phyloP scores from a whole-genome alignment of 2,329 filamentous ascomycete species.

The Rutstroemia sp. region DNA sequence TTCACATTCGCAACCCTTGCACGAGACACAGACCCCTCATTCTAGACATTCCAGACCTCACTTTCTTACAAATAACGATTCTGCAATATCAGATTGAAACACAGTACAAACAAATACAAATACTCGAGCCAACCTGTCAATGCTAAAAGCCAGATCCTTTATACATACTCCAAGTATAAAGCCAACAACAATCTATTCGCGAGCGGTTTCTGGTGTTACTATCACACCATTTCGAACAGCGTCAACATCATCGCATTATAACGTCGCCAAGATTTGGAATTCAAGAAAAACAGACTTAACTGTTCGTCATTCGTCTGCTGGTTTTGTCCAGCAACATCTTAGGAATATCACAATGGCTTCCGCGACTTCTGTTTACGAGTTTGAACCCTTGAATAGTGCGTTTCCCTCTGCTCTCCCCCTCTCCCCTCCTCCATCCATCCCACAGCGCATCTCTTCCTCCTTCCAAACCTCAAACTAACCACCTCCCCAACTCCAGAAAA shows the following conservation, averaged over 20 bases:
- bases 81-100: not conserved
- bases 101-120: not conserved
- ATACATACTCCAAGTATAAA: not conserved
- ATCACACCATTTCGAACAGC: not conserved
- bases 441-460: not conserved
- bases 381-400: constrained; percentile 75
- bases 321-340: constrained; percentile 1
- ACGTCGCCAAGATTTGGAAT: not conserved
- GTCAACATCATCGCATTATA: not conserved
- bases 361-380: constrained; percentile 71
- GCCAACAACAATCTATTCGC: not conserved
- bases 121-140: not conserved
- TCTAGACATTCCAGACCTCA: not conserved
- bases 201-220: not conserved
- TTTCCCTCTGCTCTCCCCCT: constrained; percentile 18
- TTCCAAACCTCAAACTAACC: constrained; percentile 5
- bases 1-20: not conserved
- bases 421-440: not conserved
- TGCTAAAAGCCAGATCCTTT: not conserved
- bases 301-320: not conserved
- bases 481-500: constrained; percentile 48
- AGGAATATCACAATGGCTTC: constrained; percentile 47
- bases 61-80: constrained; percentile 5
- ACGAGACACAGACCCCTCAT: not conserved
- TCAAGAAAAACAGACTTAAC: not conserved